Evolutionary conservation across 2,329 filamentous ascomycete genomes (phyloP).

Genomic region (Tolypocladium pustulatum): DNA sequence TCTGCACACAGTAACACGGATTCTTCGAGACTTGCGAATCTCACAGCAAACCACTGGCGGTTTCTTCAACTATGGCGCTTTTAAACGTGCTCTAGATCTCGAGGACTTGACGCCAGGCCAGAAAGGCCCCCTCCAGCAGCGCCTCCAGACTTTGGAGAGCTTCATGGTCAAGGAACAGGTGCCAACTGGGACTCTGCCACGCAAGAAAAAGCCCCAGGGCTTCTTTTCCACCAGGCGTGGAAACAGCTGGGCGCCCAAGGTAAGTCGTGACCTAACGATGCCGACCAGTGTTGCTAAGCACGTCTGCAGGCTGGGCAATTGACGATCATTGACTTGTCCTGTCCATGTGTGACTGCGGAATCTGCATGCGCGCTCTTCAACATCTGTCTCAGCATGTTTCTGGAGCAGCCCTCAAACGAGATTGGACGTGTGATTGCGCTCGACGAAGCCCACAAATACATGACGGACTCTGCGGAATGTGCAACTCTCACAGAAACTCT

Average conservation of each 20-base stretch:
- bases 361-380: slow-evolving; percentile 64
- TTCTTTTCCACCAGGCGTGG: background rate
- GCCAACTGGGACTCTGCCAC: background rate
- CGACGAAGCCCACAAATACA: slow-evolving; percentile 73
- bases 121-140: slow-evolving; percentile 34
- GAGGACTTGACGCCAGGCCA: slow-evolving; percentile 37
- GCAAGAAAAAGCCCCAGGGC: background rate
- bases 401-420: slow-evolving; percentile 33
- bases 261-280: background rate
- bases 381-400: slow-evolving; percentile 56
- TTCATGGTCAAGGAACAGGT: slow-evolving; percentile 32
- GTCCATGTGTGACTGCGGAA: slow-evolving; percentile 56
- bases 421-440: slow-evolving; percentile 54
- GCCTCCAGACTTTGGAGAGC: slow-evolving; percentile 38
- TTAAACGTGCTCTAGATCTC: slow-evolving; percentile 22
- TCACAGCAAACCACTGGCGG: slow-evolving; percentile 24
- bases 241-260: slow-evolving; percentile 11
- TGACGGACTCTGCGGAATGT: slow-evolving; percentile 45
- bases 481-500: slow-evolving; percentile 50
- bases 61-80: slow-evolving; percentile 38
- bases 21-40: slow-evolving; percentile 45
- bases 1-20: slow-evolving; percentile 41
- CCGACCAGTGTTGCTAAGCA: background rate
- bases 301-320: slow-evolving; percentile 17
- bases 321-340: slow-evolving; percentile 55